A percentile compares a stretch with the other conserved stretches of the same genome.
These are phyloP conservation scores for Mycena citricolor DNA, from an alignment of 1,284 basidiomycete species.

Conservation along the genomic window DNA sequence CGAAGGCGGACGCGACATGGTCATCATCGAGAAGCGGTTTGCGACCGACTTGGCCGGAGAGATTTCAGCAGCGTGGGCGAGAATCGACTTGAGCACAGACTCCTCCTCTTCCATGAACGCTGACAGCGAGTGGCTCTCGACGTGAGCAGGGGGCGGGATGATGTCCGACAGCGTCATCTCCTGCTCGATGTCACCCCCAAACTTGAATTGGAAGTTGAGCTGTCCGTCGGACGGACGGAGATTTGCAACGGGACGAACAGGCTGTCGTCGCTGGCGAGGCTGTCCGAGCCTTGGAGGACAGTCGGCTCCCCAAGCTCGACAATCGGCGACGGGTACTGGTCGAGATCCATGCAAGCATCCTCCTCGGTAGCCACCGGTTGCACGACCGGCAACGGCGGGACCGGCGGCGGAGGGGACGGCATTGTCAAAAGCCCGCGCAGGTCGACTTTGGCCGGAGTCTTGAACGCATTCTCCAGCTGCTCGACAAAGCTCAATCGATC, in stretches of 20 bases:
- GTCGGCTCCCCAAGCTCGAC: constrained; percentile 39
- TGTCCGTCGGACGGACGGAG: constrained; percentile 58
- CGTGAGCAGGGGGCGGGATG: constrained; percentile 61
- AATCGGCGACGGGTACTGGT: constrained; percentile 31
- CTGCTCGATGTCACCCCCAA: constrained; percentile 53
- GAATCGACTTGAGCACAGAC: constrained; percentile 59
- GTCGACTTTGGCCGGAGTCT: constrained; percentile 67
- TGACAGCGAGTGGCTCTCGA: constrained; percentile 47
- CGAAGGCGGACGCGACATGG: constrained; percentile 47
- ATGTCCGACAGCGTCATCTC: constrained; percentile 67
- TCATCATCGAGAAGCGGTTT: constrained; percentile 22
- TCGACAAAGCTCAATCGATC: constrained; percentile 79
- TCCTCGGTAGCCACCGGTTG: constrained; percentile 12
- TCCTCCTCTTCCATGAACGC: constrained; percentile 50
- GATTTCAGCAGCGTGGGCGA: constrained; percentile 45
- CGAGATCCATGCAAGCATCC: constrained; percentile 27
- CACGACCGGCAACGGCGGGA: constrained; percentile 35
- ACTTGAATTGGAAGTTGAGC: constrained; percentile 69
- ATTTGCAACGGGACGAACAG: constrained; percentile 22
- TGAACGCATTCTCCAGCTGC: constrained; percentile 76
- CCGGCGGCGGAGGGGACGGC: constrained; percentile 49
- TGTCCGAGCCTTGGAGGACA: constrained; percentile 37
- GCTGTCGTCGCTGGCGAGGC: constrained; percentile 26
- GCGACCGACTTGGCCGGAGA: constrained; percentile 29
- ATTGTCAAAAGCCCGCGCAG: constrained; percentile 37